phyloP scores from a whole-genome alignment of 1,284 basidiomycete genomes.

The Boletellus sp. region DNA sequence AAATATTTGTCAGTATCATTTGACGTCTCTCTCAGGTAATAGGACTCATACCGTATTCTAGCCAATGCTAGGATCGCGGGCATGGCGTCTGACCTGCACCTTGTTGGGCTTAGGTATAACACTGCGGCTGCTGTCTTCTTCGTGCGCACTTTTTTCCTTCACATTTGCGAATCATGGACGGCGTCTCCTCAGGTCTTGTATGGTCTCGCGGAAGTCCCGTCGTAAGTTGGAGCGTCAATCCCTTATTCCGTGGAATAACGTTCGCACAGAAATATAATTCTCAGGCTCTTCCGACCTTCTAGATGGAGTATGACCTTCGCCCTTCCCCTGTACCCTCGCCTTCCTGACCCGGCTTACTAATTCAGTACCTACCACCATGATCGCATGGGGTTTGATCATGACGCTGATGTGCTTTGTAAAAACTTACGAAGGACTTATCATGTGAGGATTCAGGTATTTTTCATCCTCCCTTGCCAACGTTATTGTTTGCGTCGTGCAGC shows the following conservation, averaged over 20 bases:
- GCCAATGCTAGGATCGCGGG: conserved; percentile 37
- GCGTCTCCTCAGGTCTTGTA: conserved; percentile 37
- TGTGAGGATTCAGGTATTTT: conserved; percentile 12
- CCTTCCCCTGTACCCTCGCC: background rate
- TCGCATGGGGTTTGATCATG: conserved; percentile 48
- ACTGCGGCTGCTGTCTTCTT: conserved; percentile 47
- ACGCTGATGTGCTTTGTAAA: conserved; percentile 38
- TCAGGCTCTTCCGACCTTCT: conserved; percentile 46
- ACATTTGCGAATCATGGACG: background rate
- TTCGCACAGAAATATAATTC: conserved; percentile 38
- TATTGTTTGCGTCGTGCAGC: conserved; percentile 22
- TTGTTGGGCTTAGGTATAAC: conserved; percentile 43
- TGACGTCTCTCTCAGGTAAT: background rate
- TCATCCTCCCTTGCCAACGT: conserved; percentile 3
- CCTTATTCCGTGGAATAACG: background rate
- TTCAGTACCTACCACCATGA: conserved; percentile 46
- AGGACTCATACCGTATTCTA: conserved; percentile 4
- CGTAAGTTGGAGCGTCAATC: conserved; percentile 31
- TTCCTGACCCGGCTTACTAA: background rate
- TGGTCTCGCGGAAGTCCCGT: conserved; percentile 46
- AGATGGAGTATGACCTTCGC: conserved; percentile 39
- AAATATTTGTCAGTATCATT: conserved; percentile 29
- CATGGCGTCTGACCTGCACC: conserved; percentile 38
- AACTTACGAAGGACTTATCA: conserved; percentile 29
- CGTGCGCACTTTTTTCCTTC: conserved; percentile 27